Conservation (phyloP, 345 rosid species). For the Clausena lansium region DNA sequence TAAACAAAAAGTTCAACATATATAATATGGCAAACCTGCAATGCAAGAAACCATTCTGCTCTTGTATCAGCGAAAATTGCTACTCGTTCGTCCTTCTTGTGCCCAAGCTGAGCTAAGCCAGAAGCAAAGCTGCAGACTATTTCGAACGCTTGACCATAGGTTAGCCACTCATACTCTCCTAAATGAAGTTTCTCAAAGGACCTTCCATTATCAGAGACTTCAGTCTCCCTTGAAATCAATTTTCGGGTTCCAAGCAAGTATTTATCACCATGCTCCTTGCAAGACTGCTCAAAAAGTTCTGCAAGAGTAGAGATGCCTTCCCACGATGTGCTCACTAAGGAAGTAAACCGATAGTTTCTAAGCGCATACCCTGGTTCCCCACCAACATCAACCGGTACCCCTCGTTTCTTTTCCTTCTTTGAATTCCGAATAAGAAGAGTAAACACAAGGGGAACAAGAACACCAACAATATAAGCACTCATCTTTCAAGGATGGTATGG, state of each 20-base stretch:
- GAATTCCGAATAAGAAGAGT: conserved; percentile 59
- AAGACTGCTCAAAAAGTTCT: conserved; percentile 79
- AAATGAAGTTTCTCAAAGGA: conserved; percentile 90
- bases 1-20: not conserved
- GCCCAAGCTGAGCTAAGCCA: conserved; percentile 79
- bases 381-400: conserved; percentile 72
- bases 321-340: conserved; percentile 68
- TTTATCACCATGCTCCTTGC: conserved; percentile 53
- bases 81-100: conserved; percentile 64
- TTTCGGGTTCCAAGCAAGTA: conserved; percentile 76
- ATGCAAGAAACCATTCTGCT: conserved; percentile 91
- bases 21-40: conserved; percentile 53
- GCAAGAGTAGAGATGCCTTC: conserved; percentile 78
- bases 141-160: conserved; percentile 61
- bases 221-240: conserved; percentile 62
- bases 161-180: conserved; percentile 90
- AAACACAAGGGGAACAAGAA: conserved; percentile 66
- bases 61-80: conserved; percentile 96
- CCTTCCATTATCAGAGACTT: conserved; percentile 62
- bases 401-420: conserved; percentile 65
- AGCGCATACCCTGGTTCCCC: conserved; percentile 81
- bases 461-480: conserved; percentile 76
- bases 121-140: conserved; percentile 73
- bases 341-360: conserved; percentile 51
- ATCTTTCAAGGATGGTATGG: conserved; percentile 34